Conservation (phyloP, 129 eudicot genomes). For the Escallonia herrerae region DNA sequence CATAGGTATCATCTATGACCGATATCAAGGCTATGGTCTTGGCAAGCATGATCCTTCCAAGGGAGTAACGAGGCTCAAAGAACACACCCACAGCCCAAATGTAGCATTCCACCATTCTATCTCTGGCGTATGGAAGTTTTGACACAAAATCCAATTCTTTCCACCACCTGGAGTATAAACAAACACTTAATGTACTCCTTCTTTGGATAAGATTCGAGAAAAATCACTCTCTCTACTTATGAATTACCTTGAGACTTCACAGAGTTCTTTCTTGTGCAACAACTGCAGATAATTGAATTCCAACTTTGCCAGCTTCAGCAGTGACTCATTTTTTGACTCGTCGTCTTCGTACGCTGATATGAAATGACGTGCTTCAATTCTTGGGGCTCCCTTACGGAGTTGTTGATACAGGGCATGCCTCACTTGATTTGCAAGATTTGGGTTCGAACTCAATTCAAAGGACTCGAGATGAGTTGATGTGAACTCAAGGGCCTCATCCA, state of each 20-base stretch:
- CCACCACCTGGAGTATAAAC: constrained; percentile 10
- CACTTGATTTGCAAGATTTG: background rate
- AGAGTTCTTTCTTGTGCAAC: constrained; percentile 22
- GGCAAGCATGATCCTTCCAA: background rate
- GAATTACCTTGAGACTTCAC: constrained; percentile 10
- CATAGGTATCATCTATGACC: constrained; percentile 11
- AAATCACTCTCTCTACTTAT: no score
- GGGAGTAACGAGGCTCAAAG: constrained; percentile 9
- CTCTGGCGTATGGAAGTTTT: constrained; percentile 1
- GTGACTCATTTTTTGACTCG: background rate
- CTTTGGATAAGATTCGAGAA: no score
- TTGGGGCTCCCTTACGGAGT: constrained; percentile 16
- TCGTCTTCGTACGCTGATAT: constrained; percentile 20
- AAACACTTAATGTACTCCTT: background rate
- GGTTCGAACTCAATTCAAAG: background rate
- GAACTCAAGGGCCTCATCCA: constrained; percentile 23
- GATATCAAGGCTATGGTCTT: background rate
- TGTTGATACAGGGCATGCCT: constrained; percentile 15
- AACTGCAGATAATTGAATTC: constrained; percentile 22
- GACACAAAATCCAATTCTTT: background rate
- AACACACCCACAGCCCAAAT: constrained; percentile 3
- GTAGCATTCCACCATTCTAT: constrained; percentile 5
- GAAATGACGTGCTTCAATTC: constrained; percentile 19
- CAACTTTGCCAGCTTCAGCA: constrained; percentile 17
- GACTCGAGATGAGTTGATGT: background rate